phyloP scores from a whole-genome alignment of 2,329 filamentous ascomycete genomes.

The Apiospora kogelbergensis region DNA sequence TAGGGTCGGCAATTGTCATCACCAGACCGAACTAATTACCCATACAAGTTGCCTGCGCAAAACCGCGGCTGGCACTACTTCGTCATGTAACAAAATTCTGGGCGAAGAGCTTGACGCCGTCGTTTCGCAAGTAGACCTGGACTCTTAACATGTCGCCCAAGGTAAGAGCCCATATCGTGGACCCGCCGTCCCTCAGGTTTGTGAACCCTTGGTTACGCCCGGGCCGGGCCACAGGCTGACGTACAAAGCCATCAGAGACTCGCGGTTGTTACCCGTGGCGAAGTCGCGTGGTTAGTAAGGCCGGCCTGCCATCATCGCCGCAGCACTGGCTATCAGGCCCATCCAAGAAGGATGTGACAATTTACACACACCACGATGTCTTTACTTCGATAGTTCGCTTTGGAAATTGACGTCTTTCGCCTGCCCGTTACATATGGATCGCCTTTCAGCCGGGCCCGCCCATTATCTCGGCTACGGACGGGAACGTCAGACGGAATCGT shows the following conservation, averaged over 20 bases:
- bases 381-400: no score
- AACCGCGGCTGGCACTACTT: conserved; percentile 40
- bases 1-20: no score
- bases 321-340: no score
- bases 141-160: conserved; percentile 51
- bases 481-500: no score
- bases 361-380: no score
- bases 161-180: conserved; percentile 55
- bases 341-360: no score
- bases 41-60: no score
- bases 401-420: no score
- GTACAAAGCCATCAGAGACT: conserved; percentile 39
- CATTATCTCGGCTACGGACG: no score
- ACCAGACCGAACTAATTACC: no score
- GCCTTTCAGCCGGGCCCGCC: no score
- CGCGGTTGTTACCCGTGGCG: conserved; percentile 42
- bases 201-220: conserved; percentile 41
- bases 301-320: conserved; percentile 43
- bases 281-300: conserved; percentile 39
- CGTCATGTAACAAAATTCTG: conserved; percentile 48
- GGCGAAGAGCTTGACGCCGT: conserved; percentile 46
- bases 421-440: no score
- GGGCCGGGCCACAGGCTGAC: conserved; percentile 35
- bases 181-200: conserved; percentile 43
- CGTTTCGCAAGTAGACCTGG: conserved; percentile 48